Base-by-base conservation (phyloP, 1,139 yeast species). In the Taiozyma sp. region DNA sequence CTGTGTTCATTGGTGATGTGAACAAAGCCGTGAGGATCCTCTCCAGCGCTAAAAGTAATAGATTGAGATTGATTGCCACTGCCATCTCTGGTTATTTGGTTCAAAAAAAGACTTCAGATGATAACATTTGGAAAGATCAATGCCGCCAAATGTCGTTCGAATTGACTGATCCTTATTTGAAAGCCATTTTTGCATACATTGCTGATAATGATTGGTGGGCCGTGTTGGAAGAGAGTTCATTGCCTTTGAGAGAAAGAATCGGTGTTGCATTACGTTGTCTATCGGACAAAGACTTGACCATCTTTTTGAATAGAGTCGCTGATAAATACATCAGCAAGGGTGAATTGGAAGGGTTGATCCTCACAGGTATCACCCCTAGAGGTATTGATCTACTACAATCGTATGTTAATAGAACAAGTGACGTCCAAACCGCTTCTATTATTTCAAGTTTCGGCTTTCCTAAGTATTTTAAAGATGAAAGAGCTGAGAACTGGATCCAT, bases 171-270 rank as follows among this genome's bases (percentile, higher is more conserved):
- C 97, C 98, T 0, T 93, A 93, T 64, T 70, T 93, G 54, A 71
- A 97, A 42, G 97, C 96, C 0, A 88, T 91, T 2, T 93, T 93
- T 73, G 97, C 97, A 0, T 93, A 84, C 60, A 85, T 93, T 50
- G 90, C 97, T 0, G 97, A 93, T 63, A 88, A 89, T 48, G 95
- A 91, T 56, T 93, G 98, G 98, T 84, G 93, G 83, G 98, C 89
- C 64, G 96, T 93, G 3, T 73, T 93, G 51, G 96, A 90, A 63
- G 97, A 93, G 61, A 83, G 85, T 39, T 85, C 96, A 2, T 74
- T 93, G 45, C 97, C 99, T 0, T 71, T 93, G 45, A 74, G 95
- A 51, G 99, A 93, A 63, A 73, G 97, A 56, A 69, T 93, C 14
- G 97, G 97, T 0, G 91, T 93, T 42, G 97, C 98, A 0, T 71